Evolutionary conservation across 78 protist species (phyloP).

Genomic region (Dictyostelium brefeldianum): DNA sequence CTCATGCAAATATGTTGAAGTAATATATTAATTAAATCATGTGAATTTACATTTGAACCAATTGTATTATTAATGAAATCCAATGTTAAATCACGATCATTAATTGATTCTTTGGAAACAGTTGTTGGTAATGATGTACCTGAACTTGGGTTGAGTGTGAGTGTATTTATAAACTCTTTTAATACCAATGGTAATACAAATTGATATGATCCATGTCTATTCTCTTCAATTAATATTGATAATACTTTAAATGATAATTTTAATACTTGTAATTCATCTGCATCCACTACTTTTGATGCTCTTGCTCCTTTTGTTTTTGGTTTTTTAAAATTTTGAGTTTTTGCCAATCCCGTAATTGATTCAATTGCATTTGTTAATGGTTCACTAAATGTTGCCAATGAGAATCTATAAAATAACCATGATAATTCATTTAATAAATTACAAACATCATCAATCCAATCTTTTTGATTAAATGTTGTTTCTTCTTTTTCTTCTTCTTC

Average conservation of each 20-base stretch:
- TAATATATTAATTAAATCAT: not conserved
- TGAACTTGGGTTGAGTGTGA: constrained; percentile 4
- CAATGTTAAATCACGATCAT: constrained; percentile 37
- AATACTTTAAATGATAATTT: not conserved
- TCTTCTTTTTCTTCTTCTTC: not conserved
- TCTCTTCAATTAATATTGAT: not conserved
- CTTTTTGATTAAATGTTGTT: not conserved
- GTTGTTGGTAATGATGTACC: not conserved
- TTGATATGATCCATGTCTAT: constrained; percentile 13
- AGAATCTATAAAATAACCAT: constrained; percentile 25
- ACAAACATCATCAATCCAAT: not conserved
- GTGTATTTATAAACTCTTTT: constrained; percentile 30
- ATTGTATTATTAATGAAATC: not conserved
- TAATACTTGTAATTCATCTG: constrained; percentile 23
- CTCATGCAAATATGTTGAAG: constrained; percentile 68
- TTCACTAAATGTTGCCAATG: constrained; percentile 12
- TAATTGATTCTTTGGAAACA: constrained; percentile 7
- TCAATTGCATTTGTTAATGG: constrained; percentile 30
- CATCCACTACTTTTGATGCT: not conserved
- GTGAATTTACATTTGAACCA: not conserved
- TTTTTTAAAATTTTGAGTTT: constrained; percentile 4
- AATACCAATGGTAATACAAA: constrained; percentile 11
- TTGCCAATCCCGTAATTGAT: not conserved
- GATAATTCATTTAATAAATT: constrained; percentile 1
- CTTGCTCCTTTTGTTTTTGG: constrained; percentile 9